Base-by-base conservation (phyloP, 1,139 yeast genomes). In the Geotrichum candidum region DNA sequence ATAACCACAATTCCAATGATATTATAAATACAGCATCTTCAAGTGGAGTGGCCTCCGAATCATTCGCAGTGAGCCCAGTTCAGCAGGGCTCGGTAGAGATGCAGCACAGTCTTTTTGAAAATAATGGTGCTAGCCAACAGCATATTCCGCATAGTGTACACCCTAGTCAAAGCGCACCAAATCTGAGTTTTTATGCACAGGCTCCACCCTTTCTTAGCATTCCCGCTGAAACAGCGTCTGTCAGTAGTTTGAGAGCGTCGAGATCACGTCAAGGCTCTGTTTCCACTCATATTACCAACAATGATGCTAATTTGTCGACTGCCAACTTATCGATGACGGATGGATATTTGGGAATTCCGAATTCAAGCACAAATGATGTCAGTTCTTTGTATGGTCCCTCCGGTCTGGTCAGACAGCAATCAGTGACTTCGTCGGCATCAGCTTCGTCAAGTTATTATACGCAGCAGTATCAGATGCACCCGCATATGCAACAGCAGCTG, bases 241-340 rank as follows among this genome's bases (percentile, higher is more conserved):
- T 59, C 15, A 35, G 45, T 13, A 59, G 58, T 23, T 25, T 59
- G 18, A 22, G 59, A 15, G 56, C 56, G 10, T 48, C 48, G 3
- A 31, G 61, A 33, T 59, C 61, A 10, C 54, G 61, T 7, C 56
- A 52, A n/a, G 59, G 56, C 9, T 59, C 61, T 5, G 56, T 59
- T 18, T 59, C 61, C 3, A 59, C 61, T 2, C 52, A 27, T 1
- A 45, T 55, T 27, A 55, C 57, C 18, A 22, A 29, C 7, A 55
- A 55, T 27, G 61, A 59, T 2, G 45, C 33, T 23, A 22, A 50
- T 10, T 15, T 45, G 10, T 22, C 35, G 1, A 18, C 31, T 10
- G 51, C 51, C 7, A 50, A 25, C 25, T 23, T 31, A n/a, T 55
- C 53, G 11, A 48, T 46, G 3, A 15, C 50, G 11, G 61, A 58